A percentile compares a stretch with the other conserved stretches of the same genome.
These are phyloP conservation scores for Mycena amicta DNA, from an alignment of 768 basidiomycete species.

Conservation along the genomic window DNA sequence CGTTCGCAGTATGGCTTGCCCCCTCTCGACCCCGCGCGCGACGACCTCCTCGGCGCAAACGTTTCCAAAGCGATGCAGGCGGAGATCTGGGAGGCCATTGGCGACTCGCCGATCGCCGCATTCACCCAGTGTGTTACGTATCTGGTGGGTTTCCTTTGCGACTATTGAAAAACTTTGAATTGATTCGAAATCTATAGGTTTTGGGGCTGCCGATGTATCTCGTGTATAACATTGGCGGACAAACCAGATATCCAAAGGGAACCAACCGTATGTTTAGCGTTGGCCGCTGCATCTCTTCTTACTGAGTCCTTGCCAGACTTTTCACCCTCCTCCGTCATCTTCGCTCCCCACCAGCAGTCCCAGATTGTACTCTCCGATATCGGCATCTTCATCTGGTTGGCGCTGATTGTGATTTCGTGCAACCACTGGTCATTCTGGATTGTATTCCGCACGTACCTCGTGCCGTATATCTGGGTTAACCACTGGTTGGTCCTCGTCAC, in stretches of 20 bases:
- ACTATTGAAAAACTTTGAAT: constrained; percentile 2
- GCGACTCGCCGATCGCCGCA: constrained; percentile 85
- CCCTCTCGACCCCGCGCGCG: constrained; percentile 63
- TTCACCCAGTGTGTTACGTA: constrained; percentile 54
- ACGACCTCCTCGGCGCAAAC: constrained; percentile 64
- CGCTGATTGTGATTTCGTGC: constrained; percentile 54
- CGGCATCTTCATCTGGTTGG: constrained; percentile 77
- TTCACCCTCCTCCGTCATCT: constrained; percentile 78
- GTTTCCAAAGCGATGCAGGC: constrained; percentile 67
- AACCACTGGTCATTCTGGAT: constrained; percentile 65
- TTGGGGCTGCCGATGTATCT: constrained; percentile 88
- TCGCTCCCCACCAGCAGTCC: constrained; percentile 70
- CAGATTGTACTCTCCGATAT: constrained; percentile 84
- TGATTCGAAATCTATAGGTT: constrained; percentile 44
- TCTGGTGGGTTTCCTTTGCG: constrained; percentile 46
- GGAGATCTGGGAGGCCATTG: constrained; percentile 83
- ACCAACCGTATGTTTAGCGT: constrained; percentile 69
- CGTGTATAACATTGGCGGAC: constrained; percentile 84
- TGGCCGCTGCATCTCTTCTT: constrained; percentile 1
- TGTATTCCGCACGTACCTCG: constrained; percentile 79
- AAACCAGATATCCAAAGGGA: constrained; percentile 73
- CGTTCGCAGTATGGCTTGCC: constrained; percentile 71
- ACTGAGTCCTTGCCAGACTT: constrained; percentile 54
- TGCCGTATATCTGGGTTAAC: constrained; percentile 80
- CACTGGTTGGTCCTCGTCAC: constrained; percentile 36